Conservation (phyloP, 2,329 filamentous ascomycete species). For the Aspergillus pseudoterreus region DNA sequence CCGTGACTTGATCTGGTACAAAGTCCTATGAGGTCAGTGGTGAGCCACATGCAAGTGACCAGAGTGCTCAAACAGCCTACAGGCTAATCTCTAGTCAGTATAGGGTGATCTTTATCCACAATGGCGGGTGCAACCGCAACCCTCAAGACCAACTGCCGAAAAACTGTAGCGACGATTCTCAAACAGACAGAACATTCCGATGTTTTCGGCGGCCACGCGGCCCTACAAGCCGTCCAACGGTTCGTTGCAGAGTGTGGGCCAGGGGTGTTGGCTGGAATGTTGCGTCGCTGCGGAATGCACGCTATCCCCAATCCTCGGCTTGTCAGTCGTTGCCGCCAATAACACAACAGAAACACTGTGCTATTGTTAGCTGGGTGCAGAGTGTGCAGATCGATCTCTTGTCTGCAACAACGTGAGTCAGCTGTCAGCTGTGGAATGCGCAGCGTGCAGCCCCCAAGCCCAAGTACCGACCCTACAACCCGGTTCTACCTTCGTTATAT, state of each 20-base stretch:
- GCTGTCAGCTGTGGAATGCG: not conserved
- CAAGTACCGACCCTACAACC: too few species aligned
- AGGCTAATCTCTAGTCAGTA: too few species aligned
- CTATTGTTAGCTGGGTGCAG: not conserved
- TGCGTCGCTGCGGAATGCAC: not conserved
- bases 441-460: too few species aligned
- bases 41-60: not conserved
- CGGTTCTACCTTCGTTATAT: too few species aligned
- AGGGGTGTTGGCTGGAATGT: not conserved
- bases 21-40: not conserved
- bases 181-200: not conserved
- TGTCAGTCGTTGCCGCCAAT: not conserved
- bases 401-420: not conserved
- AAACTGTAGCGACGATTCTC: not conserved
- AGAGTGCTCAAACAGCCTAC: too few species aligned
- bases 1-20: not conserved
- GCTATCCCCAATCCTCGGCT: not conserved
- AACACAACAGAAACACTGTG: not conserved
- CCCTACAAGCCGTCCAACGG: not conserved
- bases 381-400: not conserved
- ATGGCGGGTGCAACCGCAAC: not conserved
- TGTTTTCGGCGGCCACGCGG: slow-evolving; percentile 1
- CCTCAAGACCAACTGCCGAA: not conserved
- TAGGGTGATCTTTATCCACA: too few species aligned
- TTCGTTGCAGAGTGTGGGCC: not conserved